Evolutionary conservation across 2,329 filamentous ascomycete species (phyloP).

Genomic region (Fusarium xylarioides): DNA sequence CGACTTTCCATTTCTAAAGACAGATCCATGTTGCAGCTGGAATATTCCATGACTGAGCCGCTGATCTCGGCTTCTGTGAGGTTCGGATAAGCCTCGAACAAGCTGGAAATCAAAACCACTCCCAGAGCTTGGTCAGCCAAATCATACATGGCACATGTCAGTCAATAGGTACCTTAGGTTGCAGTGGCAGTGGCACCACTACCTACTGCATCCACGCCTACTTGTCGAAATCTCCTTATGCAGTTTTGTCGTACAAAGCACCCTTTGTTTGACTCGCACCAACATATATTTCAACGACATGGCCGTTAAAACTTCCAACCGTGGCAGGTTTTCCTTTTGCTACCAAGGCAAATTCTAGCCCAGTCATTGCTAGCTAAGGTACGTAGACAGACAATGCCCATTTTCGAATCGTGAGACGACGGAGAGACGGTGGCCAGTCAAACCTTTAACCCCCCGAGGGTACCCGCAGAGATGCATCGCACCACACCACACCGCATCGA

Average conservation of each 20-base stretch:
- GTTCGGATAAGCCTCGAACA: neutral
- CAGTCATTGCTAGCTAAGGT: neutral
- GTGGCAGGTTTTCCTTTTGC: neutral
- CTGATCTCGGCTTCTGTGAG: neutral
- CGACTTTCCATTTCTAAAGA: neutral
- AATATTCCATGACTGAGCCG: neutral
- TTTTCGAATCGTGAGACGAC: neutral
- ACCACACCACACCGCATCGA: conserved; percentile 32
- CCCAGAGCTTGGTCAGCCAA: conserved; percentile 19
- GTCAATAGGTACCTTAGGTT: neutral
- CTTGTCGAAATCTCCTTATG: neutral
- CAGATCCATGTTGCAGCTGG: neutral
- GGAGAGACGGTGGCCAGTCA: conserved; percentile 1
- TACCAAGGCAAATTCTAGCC: neutral
- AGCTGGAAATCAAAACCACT: neutral
- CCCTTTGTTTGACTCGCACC: neutral
- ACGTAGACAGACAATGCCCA: neutral
- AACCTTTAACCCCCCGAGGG: neutral
- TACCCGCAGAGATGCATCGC: conserved; percentile 30
- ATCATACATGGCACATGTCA: conserved; percentile 27
- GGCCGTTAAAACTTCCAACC: neutral
- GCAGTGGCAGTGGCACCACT: neutral
- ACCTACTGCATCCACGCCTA: conserved; percentile 23
- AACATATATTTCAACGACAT: neutral
- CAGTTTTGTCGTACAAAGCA: neutral